Evolutionary conservation across 2,329 filamentous ascomycete genomes (phyloP).

Genomic region (Colletotrichum tofieldiae): DNA sequence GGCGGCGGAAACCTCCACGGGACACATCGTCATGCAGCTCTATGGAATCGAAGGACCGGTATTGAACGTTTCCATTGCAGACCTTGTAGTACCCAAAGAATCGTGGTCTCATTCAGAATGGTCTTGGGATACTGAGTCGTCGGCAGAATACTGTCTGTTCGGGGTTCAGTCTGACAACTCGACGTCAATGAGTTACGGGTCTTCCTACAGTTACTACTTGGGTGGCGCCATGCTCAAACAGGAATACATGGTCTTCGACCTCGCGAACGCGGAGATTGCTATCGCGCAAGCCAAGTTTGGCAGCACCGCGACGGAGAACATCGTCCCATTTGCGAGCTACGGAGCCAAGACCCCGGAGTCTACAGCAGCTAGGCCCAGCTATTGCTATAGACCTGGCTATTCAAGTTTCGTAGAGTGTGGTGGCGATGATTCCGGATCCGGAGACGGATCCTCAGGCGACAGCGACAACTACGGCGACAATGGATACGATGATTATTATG

Average conservation of each 20-base stretch:
- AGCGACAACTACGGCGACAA: neutral
- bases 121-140: neutral
- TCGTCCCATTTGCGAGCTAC: conserved; percentile 49
- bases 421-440: neutral
- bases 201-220: conserved; percentile 41
- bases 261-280: conserved; percentile 51
- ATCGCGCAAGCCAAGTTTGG: conserved; percentile 50
- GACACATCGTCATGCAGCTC: conserved; percentile 48
- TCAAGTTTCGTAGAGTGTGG: neutral
- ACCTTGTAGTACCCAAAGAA: conserved; percentile 49
- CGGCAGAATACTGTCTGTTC: conserved; percentile 47
- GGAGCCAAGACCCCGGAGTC: conserved; percentile 49
- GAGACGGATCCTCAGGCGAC: neutral
- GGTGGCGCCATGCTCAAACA: conserved; percentile 49
- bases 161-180: conserved; percentile 49
- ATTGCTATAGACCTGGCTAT: conserved; percentile 5
- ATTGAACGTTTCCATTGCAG: conserved; percentile 47
- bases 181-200: conserved; percentile 12
- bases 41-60: conserved; percentile 48
- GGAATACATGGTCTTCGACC: conserved; percentile 53
- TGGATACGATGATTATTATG: neutral
- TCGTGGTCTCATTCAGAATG: conserved; percentile 5
- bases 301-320: conserved; percentile 41
- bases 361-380: conserved; percentile 13
- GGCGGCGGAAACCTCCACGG: conserved; percentile 42